phyloP scores from a whole-genome alignment of 1,284 basidiomycete genomes.

The Pseudozyma sp. region DNA sequence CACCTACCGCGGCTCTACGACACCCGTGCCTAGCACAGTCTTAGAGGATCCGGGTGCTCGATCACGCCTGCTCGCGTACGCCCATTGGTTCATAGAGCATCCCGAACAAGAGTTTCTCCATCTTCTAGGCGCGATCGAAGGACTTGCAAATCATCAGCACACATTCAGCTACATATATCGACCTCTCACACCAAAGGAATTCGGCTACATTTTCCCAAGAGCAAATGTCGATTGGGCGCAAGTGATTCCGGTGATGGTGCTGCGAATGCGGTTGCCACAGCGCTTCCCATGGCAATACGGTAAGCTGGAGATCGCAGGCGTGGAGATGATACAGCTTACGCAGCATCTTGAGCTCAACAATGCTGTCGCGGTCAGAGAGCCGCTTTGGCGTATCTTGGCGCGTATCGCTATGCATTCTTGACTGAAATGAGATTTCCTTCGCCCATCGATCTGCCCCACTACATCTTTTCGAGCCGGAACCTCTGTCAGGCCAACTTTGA shows the following conservation, averaged over 20 bases:
- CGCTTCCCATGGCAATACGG: background rate
- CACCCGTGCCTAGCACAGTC: background rate
- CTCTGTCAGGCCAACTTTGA: too few relatives aligned
- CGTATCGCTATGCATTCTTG: too few relatives aligned
- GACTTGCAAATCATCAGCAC: background rate
- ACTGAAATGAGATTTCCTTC: too few relatives aligned
- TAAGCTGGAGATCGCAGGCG: conserved; percentile 10
- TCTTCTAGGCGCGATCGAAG: background rate
- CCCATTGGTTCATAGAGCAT: background rate
- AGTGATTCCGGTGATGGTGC: background rate
- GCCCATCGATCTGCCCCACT: too few relatives aligned
- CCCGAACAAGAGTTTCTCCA: background rate
- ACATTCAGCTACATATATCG: conserved; percentile 5
- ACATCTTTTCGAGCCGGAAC: too few relatives aligned
- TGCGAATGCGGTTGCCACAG: conserved; percentile 6
- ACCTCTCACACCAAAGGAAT: background rate
- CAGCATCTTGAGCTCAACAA: too few relatives aligned
- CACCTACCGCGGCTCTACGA: background rate
- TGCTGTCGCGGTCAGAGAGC: too few relatives aligned
- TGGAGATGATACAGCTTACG: conserved; percentile 8
- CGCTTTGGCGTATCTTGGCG: too few relatives aligned
- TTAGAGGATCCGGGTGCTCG: background rate
- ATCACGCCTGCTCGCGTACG: background rate
- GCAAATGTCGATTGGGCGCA: conserved; percentile 1
- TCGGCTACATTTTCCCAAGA: conserved; percentile 9